Evolutionary conservation across 306 rosid species (phyloP), one percentile per base, ranked within the genome.

Genomic region (Prunus mume): DNA sequence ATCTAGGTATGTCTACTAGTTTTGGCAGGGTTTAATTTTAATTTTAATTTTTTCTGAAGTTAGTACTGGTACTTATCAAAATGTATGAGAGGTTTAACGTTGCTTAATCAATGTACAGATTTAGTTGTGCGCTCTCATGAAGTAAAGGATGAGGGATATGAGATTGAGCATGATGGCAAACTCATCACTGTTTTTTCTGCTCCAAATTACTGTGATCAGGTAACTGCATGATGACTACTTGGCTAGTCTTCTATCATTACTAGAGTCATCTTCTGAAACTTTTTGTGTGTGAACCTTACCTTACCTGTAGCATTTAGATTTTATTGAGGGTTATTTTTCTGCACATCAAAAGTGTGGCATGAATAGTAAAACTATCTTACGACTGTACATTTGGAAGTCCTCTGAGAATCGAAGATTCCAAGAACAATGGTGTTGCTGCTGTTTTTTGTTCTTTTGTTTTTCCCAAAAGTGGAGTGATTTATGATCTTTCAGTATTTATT

Each of bases 161-260:
- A 96, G 87, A 86, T 96, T 65, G 99, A 92, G 83, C 99, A 96
- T 69, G 96, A 92, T 69, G 96, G 99, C 51, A 96, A 92, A 91
- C 97, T 96, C 79, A 92, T 96, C 69, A 96, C 99, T 61, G 99
- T 96, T 24, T 96, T 96, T 85, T 96, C 99, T 81, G 99, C 99
- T 74, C 99, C 99, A 77, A 96, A 96, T 80, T 96, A 96, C 88
- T 96, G 99, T 83, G 99, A 96, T 83, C 99, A 96, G 98, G 99
- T 96, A 89, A 79, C 5, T 74, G 51, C 28, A 27, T 45, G 50
- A 55, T 68, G 46, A 62, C 65, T 17, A 22, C 69, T 62, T 64
- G 43, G 68, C 65, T 41, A 2, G 55, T 66, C 73, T 34, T 43
- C 56, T 19, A 46, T 32, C 30, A 51, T 52, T 72, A 63, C 32